Base-by-base conservation (phyloP, 768 basidiomycete species). In the Panellus pusillus region DNA sequence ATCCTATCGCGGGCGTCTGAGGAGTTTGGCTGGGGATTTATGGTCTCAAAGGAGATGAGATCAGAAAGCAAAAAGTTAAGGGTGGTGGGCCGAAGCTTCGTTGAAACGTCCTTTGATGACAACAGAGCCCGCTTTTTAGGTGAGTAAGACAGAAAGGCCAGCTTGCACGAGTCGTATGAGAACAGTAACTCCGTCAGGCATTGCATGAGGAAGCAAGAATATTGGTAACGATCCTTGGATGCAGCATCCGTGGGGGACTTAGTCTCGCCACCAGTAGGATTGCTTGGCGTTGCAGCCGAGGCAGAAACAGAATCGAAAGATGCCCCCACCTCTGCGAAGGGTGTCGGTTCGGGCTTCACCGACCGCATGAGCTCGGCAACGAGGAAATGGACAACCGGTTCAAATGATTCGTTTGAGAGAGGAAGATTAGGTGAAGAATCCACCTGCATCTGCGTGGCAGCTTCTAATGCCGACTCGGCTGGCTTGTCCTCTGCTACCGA, bases 131-230 rank as follows among this genome's bases (percentile, higher is more conserved):
- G 81, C 65, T 83, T 86, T 72, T 86, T 89, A 4, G 83, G 78
- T 0, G 84, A 81, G 63, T 83, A 93, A 0, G 90, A 87, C 47
- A 97, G 68, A 70, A 99, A 93, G 6, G 89, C 85, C 20, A 85
- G 66, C 69, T 98, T 99, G 82, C 93, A 95, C 6, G 84, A 69
- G 61, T 93, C 88, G 63, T 98, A 99, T 12, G 93, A 98, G 56
- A 96, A 92, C 12, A 97, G 72, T 9, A 98, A 74, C 71, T 99
- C 97, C 3, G 93, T 91, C 42, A 98, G 75, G 60, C 86, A 89
- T 66, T 94, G 91, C 88, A 95, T 92, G 58, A 93, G 72, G 78
- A 95, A 93, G 64, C 86, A 89, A 14, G 80, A 75, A 63, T 89
- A 91, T 51, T 79, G 70, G 71, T 75, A 70, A 28, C 70, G 73